Conservation (phyloP, 768 basidiomycete genomes). For the Mycena polygramma region DNA sequence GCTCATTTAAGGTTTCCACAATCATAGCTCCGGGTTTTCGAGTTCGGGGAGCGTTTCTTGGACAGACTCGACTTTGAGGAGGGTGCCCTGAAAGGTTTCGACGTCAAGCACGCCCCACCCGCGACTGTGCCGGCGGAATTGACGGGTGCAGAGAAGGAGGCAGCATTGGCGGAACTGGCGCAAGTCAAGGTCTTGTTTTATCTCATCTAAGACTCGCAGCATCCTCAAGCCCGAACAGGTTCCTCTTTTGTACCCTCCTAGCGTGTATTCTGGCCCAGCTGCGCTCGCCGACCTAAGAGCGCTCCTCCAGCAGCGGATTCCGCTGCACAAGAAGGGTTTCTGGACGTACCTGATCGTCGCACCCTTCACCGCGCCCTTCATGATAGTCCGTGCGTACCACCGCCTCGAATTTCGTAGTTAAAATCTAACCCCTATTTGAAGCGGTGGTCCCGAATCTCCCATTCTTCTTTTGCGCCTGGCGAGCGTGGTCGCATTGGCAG, state of each 20-base stretch:
- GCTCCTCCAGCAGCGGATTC: slow-evolving; percentile 67
- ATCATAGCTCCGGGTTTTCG: slow-evolving; percentile 69
- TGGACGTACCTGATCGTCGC: slow-evolving; percentile 73
- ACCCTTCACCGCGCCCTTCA: slow-evolving; percentile 83
- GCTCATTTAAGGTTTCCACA: background rate
- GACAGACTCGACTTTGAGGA: slow-evolving; percentile 88
- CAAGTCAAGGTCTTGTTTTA: slow-evolving; percentile 22
- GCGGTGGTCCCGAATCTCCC: slow-evolving; percentile 88
- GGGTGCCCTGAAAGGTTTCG: slow-evolving; percentile 77
- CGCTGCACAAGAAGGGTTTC: slow-evolving; percentile 76
- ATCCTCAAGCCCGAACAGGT: slow-evolving; percentile 58
- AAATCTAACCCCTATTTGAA: slow-evolving; percentile 42
- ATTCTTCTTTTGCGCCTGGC: slow-evolving; percentile 88
- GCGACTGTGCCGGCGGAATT: slow-evolving; percentile 44
- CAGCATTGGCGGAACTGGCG: slow-evolving; percentile 34
- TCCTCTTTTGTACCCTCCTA: slow-evolving; percentile 72
- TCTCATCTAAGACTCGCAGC: background rate
- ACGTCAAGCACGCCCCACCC: slow-evolving; percentile 76
- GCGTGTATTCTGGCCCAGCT: slow-evolving; percentile 49
- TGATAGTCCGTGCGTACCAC: slow-evolving; percentile 77
- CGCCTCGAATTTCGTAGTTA: too few relatives aligned
- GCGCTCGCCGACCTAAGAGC: slow-evolving; percentile 62
- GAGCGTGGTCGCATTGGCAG: slow-evolving; percentile 88
- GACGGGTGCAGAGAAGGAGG: slow-evolving; percentile 38
- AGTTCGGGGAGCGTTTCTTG: slow-evolving; percentile 74